Evolutionary conservation across 192 early-diverging fungal genomes (phyloP), one percentile per base, ranked within the genome.

Genomic region (Coemansia sp.): DNA sequence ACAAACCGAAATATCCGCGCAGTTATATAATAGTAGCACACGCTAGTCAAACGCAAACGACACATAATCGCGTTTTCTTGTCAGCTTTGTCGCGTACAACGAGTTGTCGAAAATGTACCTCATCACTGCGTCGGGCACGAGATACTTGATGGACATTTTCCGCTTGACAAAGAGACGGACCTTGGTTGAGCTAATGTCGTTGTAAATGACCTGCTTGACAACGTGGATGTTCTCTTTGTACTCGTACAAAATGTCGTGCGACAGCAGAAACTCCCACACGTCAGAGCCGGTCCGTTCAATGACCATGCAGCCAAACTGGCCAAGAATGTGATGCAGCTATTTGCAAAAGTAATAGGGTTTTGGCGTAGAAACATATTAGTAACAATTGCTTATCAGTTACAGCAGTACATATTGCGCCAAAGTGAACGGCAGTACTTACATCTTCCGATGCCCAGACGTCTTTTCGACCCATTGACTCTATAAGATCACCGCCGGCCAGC

Each of bases 101-200:
- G 82, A 55, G 64, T 97, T 85, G 10, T 87, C 78, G 27, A 86
- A 77, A 32, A 99, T 97, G 65, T 99, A 96, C 15, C 90, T 85
- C 64, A 97, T 90, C 5, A 99, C 94, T 2, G 90, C 85, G 48
- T 95, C 91, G 15, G 95, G 97, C 4, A 96, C 76, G 7, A 99
- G 82, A 67, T 99, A 97, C 63, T 93, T 93, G 81, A 97, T 94
- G 11, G 91, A 93, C 91, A 97, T 93, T 32, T 86, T 88, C 19
- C 95, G 85, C 69, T 92, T 93, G 60, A 99, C 88, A 82, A 99
- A 96, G 19, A 97, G 81, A 51, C 92, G 85, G 41, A 99, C 93
- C 77, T 97, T 97, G 21, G 96, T 97, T 5, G 95, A 98, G 65
- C 90, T 93, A 57, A 98, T 98, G 70, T 99, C 97, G 64, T 98